Evolutionary conservation across 2,329 filamentous ascomycete species (phyloP).

Genomic region (Beauveria pseudobassiana): DNA sequence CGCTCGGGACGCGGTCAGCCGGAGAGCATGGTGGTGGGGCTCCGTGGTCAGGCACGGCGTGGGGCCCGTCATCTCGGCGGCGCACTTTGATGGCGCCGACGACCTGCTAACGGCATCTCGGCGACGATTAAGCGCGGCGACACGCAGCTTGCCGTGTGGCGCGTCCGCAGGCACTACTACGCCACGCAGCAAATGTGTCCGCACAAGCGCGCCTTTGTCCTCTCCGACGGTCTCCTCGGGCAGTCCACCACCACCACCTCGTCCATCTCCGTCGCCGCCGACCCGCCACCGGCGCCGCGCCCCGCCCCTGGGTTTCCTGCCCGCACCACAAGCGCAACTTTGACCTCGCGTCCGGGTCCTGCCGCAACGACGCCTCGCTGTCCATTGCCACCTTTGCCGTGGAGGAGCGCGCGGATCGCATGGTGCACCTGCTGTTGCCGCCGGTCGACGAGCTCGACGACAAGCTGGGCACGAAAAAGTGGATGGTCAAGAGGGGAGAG

Average conservation of each 20-base stretch:
- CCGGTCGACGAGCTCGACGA: conserved; percentile 73
- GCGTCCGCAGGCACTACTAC: conserved; percentile 72
- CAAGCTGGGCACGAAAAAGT: conserved; percentile 69
- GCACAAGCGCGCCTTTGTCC: conserved; percentile 83
- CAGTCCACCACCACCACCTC: conserved; percentile 38
- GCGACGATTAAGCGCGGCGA: conserved; percentile 78
- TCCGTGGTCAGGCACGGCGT: conserved; percentile 42
- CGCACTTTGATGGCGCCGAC: conserved; percentile 58
- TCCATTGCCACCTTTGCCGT: conserved; percentile 77
- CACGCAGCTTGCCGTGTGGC: conserved; percentile 83
- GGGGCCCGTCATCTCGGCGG: conserved; percentile 69
- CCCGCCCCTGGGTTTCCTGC: conserved; percentile 71
- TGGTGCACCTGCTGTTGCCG: conserved; percentile 74
- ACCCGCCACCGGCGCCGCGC: conserved; percentile 17
- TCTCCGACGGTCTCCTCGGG: conserved; percentile 78
- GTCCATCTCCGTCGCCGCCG: not conserved
- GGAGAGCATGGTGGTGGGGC: conserved; percentile 18
- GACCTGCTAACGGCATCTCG: conserved; percentile 62
- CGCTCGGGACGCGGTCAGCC: conserved; percentile 32
- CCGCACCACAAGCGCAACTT: conserved; percentile 89
- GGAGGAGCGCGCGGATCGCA: conserved; percentile 65
- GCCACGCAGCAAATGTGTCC: conserved; percentile 93
- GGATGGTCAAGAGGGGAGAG: conserved; percentile 71
- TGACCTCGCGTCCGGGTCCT: conserved; percentile 63
- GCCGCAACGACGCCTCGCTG: conserved; percentile 65